Conservation (phyloP, 352 stramenopile species). For the Phytophthora hibernalis region DNA sequence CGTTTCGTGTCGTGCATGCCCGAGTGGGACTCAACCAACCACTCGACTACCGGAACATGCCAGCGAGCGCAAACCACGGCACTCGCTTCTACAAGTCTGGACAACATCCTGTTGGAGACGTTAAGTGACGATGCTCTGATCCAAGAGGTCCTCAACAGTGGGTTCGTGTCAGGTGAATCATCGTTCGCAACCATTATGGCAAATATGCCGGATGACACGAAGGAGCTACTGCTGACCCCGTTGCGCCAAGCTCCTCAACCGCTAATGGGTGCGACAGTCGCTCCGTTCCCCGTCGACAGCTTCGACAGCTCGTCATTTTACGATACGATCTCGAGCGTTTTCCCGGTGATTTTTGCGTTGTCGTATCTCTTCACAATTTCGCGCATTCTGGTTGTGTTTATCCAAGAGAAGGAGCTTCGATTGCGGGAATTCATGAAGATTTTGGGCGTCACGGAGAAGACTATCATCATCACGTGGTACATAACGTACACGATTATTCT, state of each 20-base stretch:
- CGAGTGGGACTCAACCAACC: constrained; percentile 22
- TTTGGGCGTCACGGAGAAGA: constrained; percentile 86
- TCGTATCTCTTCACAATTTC: constrained; percentile 89
- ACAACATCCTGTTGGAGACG: constrained; percentile 42
- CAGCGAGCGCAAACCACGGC: constrained; percentile 49
- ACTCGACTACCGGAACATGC: constrained; percentile 38
- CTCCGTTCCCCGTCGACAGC: constrained; percentile 48
- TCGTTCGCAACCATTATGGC: constrained; percentile 35
- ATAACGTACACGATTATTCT: constrained; percentile 91
- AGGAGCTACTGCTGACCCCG: constrained; percentile 31
- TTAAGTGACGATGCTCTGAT: constrained; percentile 56
- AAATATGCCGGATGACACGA: constrained; percentile 23
- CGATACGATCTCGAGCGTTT: constrained; percentile 54
- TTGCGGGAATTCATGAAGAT: constrained; percentile 91
- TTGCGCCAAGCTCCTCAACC: constrained; percentile 55
- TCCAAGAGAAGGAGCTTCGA: constrained; percentile 90
- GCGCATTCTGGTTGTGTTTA: constrained; percentile 78
- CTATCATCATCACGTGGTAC: constrained; percentile 72
- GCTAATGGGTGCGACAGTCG: constrained; percentile 36
- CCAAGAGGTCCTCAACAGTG: constrained; percentile 35
- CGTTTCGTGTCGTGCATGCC: constrained; percentile 36
- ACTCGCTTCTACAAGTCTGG: constrained; percentile 25
- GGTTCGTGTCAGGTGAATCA: constrained; percentile 16
- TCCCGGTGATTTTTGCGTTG: constrained; percentile 89
- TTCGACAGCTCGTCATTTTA: constrained; percentile 56